Evolutionary conservation across 805 yeast genomes (phyloP).

Genomic region (Ogataea nakhonphanomensis): DNA sequence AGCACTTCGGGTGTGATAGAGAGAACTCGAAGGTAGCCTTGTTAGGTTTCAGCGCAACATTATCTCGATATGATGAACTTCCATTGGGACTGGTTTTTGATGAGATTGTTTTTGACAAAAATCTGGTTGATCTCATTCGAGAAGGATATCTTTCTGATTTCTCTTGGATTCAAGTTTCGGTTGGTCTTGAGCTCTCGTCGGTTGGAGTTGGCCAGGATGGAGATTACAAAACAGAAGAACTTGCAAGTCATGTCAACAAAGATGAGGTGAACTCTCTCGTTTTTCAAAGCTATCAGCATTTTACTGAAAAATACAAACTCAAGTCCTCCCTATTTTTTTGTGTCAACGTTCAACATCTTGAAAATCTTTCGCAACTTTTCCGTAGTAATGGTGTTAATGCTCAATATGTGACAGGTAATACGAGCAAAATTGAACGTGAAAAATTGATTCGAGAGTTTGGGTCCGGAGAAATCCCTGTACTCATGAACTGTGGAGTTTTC

Average conservation of each 20-base stretch:
- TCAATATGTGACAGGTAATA: constrained; percentile 65
- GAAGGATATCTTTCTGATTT: constrained; percentile 71
- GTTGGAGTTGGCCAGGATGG: constrained; percentile 30
- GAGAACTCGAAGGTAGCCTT: constrained; percentile 47
- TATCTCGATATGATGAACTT: constrained; percentile 70
- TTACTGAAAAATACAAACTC: constrained; percentile 37
- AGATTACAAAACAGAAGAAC: constrained; percentile 52
- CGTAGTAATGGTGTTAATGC: constrained; percentile 62
- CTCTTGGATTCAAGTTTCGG: constrained; percentile 54
- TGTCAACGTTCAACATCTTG: constrained; percentile 68
- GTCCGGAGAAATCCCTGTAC: constrained; percentile 59
- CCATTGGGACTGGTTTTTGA: constrained; percentile 62
- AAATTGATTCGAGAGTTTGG: constrained; percentile 55
- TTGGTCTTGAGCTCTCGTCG: constrained; percentile 31
- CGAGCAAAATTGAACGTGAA: constrained; percentile 50
- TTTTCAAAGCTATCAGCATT: constrained; percentile 47
- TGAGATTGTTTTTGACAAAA: constrained; percentile 67
- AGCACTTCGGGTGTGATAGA: constrained; percentile 51
- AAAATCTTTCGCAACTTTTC: constrained; percentile 49
- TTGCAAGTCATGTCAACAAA: constrained; percentile 56
- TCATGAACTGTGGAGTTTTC: constrained; percentile 84
- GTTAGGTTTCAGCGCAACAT: constrained; percentile 86
- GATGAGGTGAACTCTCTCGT: constrained; percentile 53
- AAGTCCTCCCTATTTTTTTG: constrained; percentile 75
- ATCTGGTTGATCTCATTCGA: constrained; percentile 59